Evolutionary conservation across 208 protist species (phyloP).

Genomic region (Leishmania mexicana): DNA sequence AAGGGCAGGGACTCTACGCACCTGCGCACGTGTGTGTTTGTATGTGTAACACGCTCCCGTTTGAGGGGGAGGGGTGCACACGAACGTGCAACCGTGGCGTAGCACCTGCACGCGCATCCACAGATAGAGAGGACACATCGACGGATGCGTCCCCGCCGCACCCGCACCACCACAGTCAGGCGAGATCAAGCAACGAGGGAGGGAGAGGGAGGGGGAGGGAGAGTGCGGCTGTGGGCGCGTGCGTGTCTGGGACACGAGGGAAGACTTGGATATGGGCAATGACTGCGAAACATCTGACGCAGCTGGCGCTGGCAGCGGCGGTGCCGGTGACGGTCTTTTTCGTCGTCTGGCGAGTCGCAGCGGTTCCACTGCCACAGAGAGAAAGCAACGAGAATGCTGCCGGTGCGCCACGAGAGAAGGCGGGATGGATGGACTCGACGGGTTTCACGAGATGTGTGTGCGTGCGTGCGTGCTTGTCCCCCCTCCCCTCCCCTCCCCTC

Average conservation of each 20-base stretch:
- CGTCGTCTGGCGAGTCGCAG: too few species aligned
- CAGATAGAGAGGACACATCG: too few species aligned
- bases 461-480: too few species aligned
- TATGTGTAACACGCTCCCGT: too few species aligned
- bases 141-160: background rate
- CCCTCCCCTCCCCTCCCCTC: too few species aligned
- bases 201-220: background rate
- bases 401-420: background rate
- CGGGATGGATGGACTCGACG: background rate
- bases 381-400: background rate
- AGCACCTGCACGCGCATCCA: background rate
- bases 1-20: too few species aligned
- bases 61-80: too few species aligned
- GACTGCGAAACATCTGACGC: background rate
- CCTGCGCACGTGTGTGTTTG: too few species aligned
- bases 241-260: too few species aligned
- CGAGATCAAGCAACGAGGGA: background rate
- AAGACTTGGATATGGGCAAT: background rate
- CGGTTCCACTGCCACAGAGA: background rate
- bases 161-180: background rate
- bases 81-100: too few species aligned
- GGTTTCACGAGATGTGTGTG: background rate
- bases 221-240: background rate
- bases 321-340: background rate
- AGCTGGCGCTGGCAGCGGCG: background rate